These are phyloP conservation scores for Myochromella boudieri DNA, from an alignment of 768 basidiomycete genomes.

Conservation along the genomic window DNA sequence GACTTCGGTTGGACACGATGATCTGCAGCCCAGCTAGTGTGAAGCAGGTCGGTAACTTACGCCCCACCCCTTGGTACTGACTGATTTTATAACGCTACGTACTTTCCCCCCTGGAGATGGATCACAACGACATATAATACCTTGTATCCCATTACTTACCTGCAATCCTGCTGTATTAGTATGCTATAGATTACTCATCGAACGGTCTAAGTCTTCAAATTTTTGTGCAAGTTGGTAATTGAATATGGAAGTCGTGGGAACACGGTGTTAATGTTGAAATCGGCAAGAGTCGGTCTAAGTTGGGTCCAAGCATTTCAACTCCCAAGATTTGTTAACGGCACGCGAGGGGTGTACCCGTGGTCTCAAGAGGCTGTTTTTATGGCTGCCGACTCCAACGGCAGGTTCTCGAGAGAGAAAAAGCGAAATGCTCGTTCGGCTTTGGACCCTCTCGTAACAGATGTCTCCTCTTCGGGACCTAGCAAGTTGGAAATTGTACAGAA, in stretches of 20 bases:
- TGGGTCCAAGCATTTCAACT: background rate
- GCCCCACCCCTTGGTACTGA: background rate
- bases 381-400: constrained; percentile 36
- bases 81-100: constrained; percentile 1
- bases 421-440: constrained; percentile 38
- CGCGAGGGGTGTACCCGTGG: constrained; percentile 1
- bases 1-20: constrained; percentile 69
- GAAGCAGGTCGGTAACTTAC: no score
- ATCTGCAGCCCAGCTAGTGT: background rate
- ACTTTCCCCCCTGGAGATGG: constrained; percentile 8
- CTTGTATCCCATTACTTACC: constrained; percentile 16
- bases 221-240: constrained; percentile 2
- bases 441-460: constrained; percentile 35
- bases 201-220: background rate
- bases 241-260: constrained; percentile 19
- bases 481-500: constrained; percentile 67
- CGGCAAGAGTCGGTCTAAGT: constrained; percentile 20
- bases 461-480: constrained; percentile 36
- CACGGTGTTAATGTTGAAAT: constrained; percentile 15
- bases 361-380: constrained; percentile 22
- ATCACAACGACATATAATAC: constrained; percentile 18
- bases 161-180: constrained; percentile 16
- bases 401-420: constrained; percentile 31
- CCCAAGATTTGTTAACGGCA: constrained; percentile 7
- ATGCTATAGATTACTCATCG: constrained; percentile 2